A percentile compares a stretch with the other conserved stretches of the same genome.
These are phyloP conservation scores for Aspergillus campestris DNA, from an alignment of 495 filamentous ascomycete genomes.

Conservation along the genomic window DNA sequence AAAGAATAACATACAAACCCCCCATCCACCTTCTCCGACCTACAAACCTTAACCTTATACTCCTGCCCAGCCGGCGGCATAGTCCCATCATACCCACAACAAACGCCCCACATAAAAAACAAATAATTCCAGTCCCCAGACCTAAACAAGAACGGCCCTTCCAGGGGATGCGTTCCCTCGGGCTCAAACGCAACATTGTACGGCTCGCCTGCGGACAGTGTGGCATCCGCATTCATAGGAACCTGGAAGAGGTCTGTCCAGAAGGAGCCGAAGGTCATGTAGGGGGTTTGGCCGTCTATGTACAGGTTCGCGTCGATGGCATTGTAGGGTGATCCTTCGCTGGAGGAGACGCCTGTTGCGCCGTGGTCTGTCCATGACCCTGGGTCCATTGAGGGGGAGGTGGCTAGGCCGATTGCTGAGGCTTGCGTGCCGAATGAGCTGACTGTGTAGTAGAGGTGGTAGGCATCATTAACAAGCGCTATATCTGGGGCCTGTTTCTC, in stretches of 20 bases:
- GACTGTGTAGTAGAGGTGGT: slow-evolving; percentile 68
- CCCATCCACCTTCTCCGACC: slow-evolving; percentile 46
- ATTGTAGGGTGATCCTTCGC: slow-evolving; percentile 50
- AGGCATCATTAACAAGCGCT: slow-evolving; percentile 42
- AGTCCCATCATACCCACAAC: slow-evolving; percentile 51
- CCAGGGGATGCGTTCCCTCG: slow-evolving; percentile 43
- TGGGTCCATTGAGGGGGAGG: slow-evolving; percentile 49
- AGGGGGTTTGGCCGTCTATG: slow-evolving; percentile 36
- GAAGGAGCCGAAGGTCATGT: slow-evolving; percentile 63
- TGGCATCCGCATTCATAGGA: slow-evolving; percentile 41
- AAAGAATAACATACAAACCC: slow-evolving; percentile 37
- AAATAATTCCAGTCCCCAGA: slow-evolving; percentile 57
- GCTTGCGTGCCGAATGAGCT: slow-evolving; percentile 57
- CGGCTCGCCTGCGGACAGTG: slow-evolving; percentile 23
- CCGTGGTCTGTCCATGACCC: slow-evolving; percentile 51
- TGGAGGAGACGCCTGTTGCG: slow-evolving; percentile 41
- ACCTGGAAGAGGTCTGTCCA: slow-evolving; percentile 64
- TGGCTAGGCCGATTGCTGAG: slow-evolving; percentile 63
- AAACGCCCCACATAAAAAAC: slow-evolving; percentile 58
- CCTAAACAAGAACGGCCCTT: slow-evolving; percentile 53
- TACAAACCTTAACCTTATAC: slow-evolving; percentile 64
- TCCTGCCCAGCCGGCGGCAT: slow-evolving; percentile 51
- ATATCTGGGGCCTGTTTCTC: slow-evolving; percentile 58
- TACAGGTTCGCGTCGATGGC: slow-evolving; percentile 65
- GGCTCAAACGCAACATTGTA: slow-evolving; percentile 49